Conservation (phyloP, 2,329 filamentous ascomycete species). For the Samsoniella hepiali region DNA sequence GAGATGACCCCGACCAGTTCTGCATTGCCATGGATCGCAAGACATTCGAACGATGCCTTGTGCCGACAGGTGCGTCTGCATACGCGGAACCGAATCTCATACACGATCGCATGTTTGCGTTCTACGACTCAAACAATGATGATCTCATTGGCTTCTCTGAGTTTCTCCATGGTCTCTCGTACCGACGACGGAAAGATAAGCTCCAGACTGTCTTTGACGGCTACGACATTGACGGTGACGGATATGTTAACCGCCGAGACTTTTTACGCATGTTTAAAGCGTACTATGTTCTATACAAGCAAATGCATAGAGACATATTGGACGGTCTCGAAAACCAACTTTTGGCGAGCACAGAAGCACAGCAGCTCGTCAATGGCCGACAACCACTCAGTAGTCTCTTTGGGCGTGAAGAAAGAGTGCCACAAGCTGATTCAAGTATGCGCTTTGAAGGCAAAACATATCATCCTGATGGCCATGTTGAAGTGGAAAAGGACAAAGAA, state of each 20-base stretch:
- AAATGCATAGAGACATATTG: conserved; percentile 81
- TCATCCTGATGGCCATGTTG: conserved; percentile 60
- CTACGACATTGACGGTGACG: conserved; percentile 87
- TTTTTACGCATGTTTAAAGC: conserved; percentile 89
- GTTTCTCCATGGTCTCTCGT: conserved; percentile 79
- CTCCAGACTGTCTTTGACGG: conserved; percentile 76
- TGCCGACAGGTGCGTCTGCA: conserved; percentile 76
- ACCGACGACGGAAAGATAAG: conserved; percentile 64
- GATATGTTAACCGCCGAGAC: conserved; percentile 79
- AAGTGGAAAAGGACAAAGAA: conserved; percentile 56
- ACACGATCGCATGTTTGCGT: conserved; percentile 93
- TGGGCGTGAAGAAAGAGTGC: conserved; percentile 67
- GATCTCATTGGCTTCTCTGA: conserved; percentile 89
- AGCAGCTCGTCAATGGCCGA: conserved; percentile 70
- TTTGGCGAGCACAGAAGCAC: conserved; percentile 69
- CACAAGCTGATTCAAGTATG: conserved; percentile 54
- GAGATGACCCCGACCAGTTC: conserved; percentile 73
- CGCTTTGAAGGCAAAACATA: conserved; percentile 65
- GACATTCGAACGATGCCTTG: conserved; percentile 88
- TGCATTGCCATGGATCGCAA: conserved; percentile 83
- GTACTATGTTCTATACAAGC: conserved; percentile 86
- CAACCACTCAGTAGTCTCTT: conserved; percentile 74
- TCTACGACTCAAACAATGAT: conserved; percentile 90
- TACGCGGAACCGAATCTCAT: conserved; percentile 82
- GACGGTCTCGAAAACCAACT: conserved; percentile 75